phyloP scores from a whole-genome alignment of 352 stramenopile species.

The Phytopythium cucurbitacearum region DNA sequence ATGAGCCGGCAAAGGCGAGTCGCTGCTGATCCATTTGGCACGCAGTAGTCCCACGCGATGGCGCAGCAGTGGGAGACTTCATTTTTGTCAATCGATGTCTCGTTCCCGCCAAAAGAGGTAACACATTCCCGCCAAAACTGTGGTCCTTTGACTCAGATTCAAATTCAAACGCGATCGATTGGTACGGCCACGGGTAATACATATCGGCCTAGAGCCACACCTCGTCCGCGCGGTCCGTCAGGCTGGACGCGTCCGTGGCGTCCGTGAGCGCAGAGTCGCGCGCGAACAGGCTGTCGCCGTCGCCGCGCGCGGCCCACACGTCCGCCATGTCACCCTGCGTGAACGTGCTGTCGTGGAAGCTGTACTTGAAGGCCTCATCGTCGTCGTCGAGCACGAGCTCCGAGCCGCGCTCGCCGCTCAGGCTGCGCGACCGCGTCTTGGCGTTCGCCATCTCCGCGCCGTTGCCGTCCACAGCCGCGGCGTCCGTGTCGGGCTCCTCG shows the following conservation, averaged over 20 bases:
- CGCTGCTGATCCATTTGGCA: no score
- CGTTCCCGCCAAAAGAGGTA: no score
- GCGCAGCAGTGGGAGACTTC: no score
- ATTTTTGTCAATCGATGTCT: no score
- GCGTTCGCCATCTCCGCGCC: no score
- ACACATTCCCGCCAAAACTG: no score
- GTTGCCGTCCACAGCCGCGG: slow-evolving; percentile 21
- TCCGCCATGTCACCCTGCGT: slow-evolving; percentile 37
- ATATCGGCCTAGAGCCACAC: slow-evolving; percentile 39
- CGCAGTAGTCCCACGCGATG: no score
- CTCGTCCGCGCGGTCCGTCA: slow-evolving; percentile 33
- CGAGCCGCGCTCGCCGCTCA: slow-evolving; percentile 8
- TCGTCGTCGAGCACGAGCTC: slow-evolving; percentile 10
- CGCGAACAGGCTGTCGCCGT: slow-evolving; percentile 38
- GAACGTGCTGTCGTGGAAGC: slow-evolving; percentile 66
- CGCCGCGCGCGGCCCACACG: slow-evolving; percentile 42
- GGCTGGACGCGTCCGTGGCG: slow-evolving; percentile 25
- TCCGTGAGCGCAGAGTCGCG: slow-evolving; percentile 55
- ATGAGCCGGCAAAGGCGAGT: no score
- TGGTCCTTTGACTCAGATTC: no score
- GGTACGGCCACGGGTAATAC: not conserved
- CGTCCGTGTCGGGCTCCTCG: slow-evolving; percentile 29
- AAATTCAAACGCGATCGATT: no score
- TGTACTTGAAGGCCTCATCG: slow-evolving; percentile 67
- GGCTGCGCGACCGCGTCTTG: slow-evolving; percentile 15